Conservation (phyloP, 352 stramenopile genomes). For the Discostella stelligera region DNA sequence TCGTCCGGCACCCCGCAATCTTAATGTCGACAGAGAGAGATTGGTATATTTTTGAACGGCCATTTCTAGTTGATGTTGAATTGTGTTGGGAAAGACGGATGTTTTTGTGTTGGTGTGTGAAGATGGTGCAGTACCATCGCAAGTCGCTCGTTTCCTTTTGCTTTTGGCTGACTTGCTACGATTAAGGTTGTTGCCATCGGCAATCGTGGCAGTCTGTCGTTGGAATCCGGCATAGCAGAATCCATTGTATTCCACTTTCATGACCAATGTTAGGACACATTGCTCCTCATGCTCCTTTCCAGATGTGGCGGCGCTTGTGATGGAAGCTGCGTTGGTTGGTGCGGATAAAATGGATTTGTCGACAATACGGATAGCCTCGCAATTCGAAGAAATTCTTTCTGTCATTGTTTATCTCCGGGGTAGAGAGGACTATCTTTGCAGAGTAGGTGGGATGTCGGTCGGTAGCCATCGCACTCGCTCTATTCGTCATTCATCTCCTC, state of each 20-base stretch:
- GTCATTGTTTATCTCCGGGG: no score
- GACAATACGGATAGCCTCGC: no score
- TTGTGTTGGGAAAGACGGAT: conserved; percentile 19
- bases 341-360: no score
- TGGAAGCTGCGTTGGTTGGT: no score
- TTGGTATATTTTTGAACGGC: conserved; percentile 38
- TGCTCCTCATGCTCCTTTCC: no score
- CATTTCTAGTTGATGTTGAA: conserved; percentile 44
- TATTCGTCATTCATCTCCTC: no score
- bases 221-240: conserved; percentile 45
- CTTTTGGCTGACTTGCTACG: background rate
- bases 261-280: conserved; percentile 43
- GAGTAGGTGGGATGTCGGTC: no score
- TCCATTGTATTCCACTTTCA: conserved; percentile 52
- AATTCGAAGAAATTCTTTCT: no score
- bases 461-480: no score
- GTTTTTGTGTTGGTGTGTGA: background rate
- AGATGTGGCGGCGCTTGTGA: no score
- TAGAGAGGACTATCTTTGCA: no score
- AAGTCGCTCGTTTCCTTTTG: background rate
- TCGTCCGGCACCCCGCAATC: conserved; percentile 83
- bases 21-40: conserved; percentile 33
- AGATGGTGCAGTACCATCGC: no score
- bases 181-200: conserved; percentile 2
- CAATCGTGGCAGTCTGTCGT: conserved; percentile 27